A percentile compares a stretch with the other conserved stretches of the same genome.
These are phyloP conservation scores for Aspergillus cejpii DNA, from an alignment of 2,329 filamentous ascomycete species.

Conservation along the genomic window DNA sequence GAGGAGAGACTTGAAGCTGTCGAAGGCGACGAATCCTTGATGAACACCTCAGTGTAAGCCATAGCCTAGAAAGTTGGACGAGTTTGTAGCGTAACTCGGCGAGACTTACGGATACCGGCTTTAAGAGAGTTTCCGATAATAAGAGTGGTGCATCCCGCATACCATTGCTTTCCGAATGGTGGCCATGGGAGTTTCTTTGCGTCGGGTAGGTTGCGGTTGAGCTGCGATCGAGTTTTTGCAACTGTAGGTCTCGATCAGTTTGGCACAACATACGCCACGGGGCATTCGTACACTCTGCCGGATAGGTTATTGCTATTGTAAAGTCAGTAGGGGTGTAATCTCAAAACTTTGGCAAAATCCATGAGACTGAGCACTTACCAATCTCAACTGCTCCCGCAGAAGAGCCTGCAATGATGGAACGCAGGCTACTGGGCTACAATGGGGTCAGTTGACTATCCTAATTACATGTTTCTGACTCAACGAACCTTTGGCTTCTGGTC, in stretches of 20 bases:
- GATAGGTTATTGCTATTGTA: constrained; percentile 74
- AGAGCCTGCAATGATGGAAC: constrained; percentile 85
- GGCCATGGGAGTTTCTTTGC: constrained; percentile 90
- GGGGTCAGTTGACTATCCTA: constrained; percentile 32
- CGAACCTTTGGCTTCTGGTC: constrained; percentile 37
- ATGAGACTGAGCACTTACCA: constrained; percentile 44
- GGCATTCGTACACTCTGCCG: constrained; percentile 68
- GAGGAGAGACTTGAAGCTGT: constrained; percentile 81
- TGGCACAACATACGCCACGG: neutral
- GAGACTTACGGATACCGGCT: constrained; percentile 74
- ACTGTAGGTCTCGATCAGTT: constrained; percentile 45
- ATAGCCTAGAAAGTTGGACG: neutral
- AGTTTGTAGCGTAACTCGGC: neutral
- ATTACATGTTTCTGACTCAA: constrained; percentile 1
- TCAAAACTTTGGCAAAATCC: neutral
- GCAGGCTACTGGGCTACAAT: constrained; percentile 65
- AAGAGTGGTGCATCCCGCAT: constrained; percentile 92
- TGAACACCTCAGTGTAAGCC: neutral
- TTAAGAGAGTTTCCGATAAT: constrained; percentile 97
- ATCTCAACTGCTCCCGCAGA: constrained; percentile 95
- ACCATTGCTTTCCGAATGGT: constrained; percentile 90
- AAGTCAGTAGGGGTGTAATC: constrained; percentile 17
- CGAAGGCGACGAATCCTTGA: constrained; percentile 84
- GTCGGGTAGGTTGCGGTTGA: constrained; percentile 75
- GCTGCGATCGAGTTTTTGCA: constrained; percentile 89